Percentiles rank a stretch among this genome's conserved stretches.
Evolutionary conservation across 1,139 yeast species (phyloP).

Genomic region (Candida dubliniensis): DNA sequence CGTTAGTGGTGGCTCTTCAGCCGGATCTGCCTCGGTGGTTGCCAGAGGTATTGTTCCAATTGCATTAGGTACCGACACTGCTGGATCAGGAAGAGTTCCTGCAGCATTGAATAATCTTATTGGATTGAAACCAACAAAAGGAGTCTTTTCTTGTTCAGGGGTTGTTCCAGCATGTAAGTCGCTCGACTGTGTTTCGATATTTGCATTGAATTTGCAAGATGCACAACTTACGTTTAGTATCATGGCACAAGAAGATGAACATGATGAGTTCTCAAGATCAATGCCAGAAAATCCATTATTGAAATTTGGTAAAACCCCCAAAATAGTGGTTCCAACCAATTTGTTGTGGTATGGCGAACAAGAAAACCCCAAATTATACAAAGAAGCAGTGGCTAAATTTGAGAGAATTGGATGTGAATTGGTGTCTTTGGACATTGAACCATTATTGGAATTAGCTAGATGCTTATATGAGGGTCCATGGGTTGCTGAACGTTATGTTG

Average conservation of each 20-base stretch:
- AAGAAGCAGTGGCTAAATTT: slow-evolving; percentile 59
- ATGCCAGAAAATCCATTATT: slow-evolving; percentile 66
- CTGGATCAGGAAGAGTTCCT: slow-evolving; percentile 98
- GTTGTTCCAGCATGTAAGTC: slow-evolving; percentile 98
- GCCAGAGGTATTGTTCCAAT: slow-evolving; percentile 87
- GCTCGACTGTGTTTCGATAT: slow-evolving; percentile 86
- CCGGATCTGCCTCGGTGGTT: slow-evolving; percentile 93
- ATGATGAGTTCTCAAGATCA: slow-evolving; percentile 77
- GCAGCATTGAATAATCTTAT: slow-evolving; percentile 91
- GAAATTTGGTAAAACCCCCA: slow-evolving; percentile 58
- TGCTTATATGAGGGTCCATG: slow-evolving; percentile 97
- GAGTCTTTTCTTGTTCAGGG: slow-evolving; percentile 79
- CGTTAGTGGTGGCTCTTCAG: slow-evolving; percentile 92
- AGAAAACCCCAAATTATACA: slow-evolving; percentile 70
- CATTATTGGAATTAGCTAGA: slow-evolving; percentile 78
- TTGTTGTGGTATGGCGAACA: slow-evolving; percentile 79
- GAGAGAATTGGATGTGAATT: slow-evolving; percentile 57
- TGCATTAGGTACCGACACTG: slow-evolving; percentile 93
- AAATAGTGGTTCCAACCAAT: slow-evolving; percentile 71
- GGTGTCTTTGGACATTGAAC: slow-evolving; percentile 65
- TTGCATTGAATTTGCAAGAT: slow-evolving; percentile 73
- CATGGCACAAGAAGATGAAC: slow-evolving; percentile 70
- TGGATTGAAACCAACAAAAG: slow-evolving; percentile 91
- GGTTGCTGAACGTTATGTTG: slow-evolving; percentile 94
- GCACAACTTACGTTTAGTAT: slow-evolving; percentile 75